Conservation (phyloP, 345 rosid species). For the Xanthoceras sorbifolium region DNA sequence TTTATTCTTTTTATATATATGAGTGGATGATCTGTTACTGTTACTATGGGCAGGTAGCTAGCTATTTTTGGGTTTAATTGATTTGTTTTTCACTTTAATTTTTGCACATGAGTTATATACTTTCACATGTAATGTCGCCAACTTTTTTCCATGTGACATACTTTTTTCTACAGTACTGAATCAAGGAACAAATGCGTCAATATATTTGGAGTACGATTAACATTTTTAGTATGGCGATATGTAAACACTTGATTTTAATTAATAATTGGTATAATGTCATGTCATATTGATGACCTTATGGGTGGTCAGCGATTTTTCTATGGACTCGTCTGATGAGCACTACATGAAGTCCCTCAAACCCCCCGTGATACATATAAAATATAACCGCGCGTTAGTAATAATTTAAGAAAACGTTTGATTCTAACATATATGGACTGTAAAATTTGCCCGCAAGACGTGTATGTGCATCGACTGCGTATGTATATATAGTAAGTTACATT, state of each 20-base stretch:
- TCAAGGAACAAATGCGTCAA: background rate
- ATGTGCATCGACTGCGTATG: too few relatives aligned
- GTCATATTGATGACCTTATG: too few relatives aligned
- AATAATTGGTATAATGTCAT: too few relatives aligned
- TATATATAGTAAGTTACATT: background rate
- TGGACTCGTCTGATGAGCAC: too few relatives aligned
- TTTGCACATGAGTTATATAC: background rate
- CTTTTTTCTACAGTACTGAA: background rate
- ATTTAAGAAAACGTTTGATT: too few relatives aligned
- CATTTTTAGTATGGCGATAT: too few relatives aligned
- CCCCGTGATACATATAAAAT: too few relatives aligned
- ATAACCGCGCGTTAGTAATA: too few relatives aligned
- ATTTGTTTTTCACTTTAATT: background rate
- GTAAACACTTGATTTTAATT: background rate
- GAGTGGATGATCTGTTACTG: background rate
- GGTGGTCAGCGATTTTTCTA: too few relatives aligned
- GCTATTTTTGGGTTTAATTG: background rate
- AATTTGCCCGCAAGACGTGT: background rate
- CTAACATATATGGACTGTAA: too few relatives aligned
- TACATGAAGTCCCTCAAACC: too few relatives aligned
- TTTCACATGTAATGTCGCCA: slow-evolving; percentile 14
- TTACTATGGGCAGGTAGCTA: background rate
- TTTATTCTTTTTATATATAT: background rate
- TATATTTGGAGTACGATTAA: too few relatives aligned
- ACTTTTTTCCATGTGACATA: slow-evolving; percentile 16